phyloP scores from a whole-genome alignment of 768 basidiomycete species.

The Hericium coralloides region DNA sequence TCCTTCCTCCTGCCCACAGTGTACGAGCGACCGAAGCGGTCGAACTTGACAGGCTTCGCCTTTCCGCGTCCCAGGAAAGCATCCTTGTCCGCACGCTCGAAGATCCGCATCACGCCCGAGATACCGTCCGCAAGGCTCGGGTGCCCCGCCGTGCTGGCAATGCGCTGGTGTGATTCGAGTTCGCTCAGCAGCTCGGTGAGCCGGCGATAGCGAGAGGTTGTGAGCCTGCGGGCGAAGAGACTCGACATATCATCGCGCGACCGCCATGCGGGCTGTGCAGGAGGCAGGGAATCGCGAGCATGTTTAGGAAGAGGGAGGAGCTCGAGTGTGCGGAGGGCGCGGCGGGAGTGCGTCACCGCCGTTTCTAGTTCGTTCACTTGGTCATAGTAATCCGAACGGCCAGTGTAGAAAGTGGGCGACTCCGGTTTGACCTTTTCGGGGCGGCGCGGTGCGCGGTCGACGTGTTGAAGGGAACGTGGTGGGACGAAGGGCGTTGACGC shows the following conservation, averaged over 20 bases:
- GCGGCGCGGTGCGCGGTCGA: constrained; percentile 3
- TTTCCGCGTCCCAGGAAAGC: constrained; percentile 37
- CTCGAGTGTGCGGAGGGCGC: constrained; percentile 50
- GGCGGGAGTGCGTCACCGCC: constrained; percentile 49
- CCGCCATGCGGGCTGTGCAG: constrained; percentile 62
- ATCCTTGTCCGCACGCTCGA: constrained; percentile 54
- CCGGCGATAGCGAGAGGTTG: constrained; percentile 61
- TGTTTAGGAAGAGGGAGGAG: constrained; percentile 76
- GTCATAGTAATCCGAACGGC: constrained; percentile 67
- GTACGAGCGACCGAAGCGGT: constrained; percentile 77
- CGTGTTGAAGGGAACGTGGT: constrained; percentile 19
- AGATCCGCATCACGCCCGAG: constrained; percentile 44
- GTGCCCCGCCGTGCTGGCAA: constrained; percentile 51
- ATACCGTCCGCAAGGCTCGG: constrained; percentile 45
- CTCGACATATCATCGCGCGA: constrained; percentile 46
- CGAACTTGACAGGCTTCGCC: constrained; percentile 53
- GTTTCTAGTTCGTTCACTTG: constrained; percentile 56
- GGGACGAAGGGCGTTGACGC: constrained; percentile 19
- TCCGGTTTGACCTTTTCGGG: constrained; percentile 32
- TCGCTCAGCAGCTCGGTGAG: constrained; percentile 54
- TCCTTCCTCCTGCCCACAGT: constrained; percentile 85
- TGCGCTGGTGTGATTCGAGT: constrained; percentile 51
- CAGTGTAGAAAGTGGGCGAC: constrained; percentile 81
- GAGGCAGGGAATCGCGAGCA: constrained; percentile 48
- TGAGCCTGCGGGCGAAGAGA: constrained; percentile 51